Conservation (phyloP, 2,329 filamentous ascomycete genomes). For the Bipolaris cookei region DNA sequence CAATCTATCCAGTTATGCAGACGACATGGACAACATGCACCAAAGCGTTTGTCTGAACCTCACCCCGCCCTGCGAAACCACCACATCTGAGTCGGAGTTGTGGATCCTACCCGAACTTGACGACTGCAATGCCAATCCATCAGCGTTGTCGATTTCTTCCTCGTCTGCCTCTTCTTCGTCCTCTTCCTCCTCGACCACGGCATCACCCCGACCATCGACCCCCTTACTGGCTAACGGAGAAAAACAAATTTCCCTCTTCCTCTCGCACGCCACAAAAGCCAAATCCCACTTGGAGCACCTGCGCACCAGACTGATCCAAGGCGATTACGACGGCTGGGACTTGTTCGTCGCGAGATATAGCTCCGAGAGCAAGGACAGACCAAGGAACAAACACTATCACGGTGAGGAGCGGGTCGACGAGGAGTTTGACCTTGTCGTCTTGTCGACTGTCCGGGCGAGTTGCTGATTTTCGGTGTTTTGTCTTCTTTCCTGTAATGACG, state of each 20-base stretch:
- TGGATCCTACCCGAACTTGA: slow-evolving; percentile 45
- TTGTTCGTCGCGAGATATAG: slow-evolving; percentile 37
- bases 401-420: slow-evolving; percentile 42
- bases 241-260: slow-evolving; percentile 25
- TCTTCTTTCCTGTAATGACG: no score
- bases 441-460: slow-evolving; percentile 18
- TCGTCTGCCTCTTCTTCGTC: slow-evolving; percentile 2
- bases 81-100: slow-evolving; percentile 32
- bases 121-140: slow-evolving; percentile 32
- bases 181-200: background rate
- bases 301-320: slow-evolving; percentile 25
- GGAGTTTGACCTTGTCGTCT: slow-evolving; percentile 45
- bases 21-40: slow-evolving; percentile 22
- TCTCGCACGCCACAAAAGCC: slow-evolving; percentile 31
- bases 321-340: slow-evolving; percentile 44
- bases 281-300: slow-evolving; percentile 41
- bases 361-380: slow-evolving; percentile 24
- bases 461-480: background rate
- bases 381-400: slow-evolving; percentile 18
- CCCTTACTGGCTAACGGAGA: background rate
- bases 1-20: slow-evolving; percentile 9
- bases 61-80: slow-evolving; percentile 9
- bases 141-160: no score
- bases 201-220: background rate
- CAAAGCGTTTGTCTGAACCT: slow-evolving; percentile 37